Conservation (phyloP, 2,329 filamentous ascomycete species). For the Hymenoscyphus albidus region DNA sequence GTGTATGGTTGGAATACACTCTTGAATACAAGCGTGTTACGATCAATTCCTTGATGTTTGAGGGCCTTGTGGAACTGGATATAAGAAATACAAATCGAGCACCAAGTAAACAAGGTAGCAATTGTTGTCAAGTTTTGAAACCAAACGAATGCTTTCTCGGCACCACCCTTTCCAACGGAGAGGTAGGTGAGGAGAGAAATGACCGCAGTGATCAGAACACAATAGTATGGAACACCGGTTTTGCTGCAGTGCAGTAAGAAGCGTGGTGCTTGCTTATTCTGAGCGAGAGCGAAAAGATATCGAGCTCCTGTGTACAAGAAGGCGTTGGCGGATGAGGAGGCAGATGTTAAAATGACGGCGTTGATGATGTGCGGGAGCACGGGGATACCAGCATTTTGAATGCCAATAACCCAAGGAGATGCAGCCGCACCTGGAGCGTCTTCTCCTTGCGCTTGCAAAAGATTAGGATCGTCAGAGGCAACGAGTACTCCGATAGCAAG, state of each 20-base stretch:
- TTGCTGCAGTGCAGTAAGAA: conserved; percentile 58
- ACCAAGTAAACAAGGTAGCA: conserved; percentile 71
- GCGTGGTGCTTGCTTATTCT: conserved; percentile 61
- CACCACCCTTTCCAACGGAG: conserved; percentile 54
- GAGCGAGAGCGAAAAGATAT: conserved; percentile 41
- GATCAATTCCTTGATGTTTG: conserved; percentile 63
- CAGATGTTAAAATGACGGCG: conserved; percentile 69
- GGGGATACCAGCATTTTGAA: conserved; percentile 61
- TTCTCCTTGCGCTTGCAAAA: conserved; percentile 12
- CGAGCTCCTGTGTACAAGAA: conserved; percentile 25
- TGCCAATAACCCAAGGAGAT: conserved; percentile 69
- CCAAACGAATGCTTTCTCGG: conserved; percentile 39
- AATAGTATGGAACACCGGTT: conserved; percentile 65
- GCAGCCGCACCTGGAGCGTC: conserved; percentile 49
- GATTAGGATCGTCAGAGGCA: conserved; percentile 30
- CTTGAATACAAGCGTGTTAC: conserved; percentile 66
- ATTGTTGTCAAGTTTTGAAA: conserved; percentile 60
- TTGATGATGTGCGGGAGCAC: conserved; percentile 71
- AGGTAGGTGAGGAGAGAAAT: conserved; percentile 72
- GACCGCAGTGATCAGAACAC: conserved; percentile 60
- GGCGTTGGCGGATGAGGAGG: conserved; percentile 55
- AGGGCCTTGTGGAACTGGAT: conserved; percentile 68
- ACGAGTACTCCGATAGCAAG: conserved; percentile 46
- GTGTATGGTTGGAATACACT: conserved; percentile 67
- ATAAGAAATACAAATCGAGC: conserved; percentile 66